phyloP scores from a whole-genome alignment of 2,329 filamentous ascomycete genomes.

The Alternaria angustiovoidea region DNA sequence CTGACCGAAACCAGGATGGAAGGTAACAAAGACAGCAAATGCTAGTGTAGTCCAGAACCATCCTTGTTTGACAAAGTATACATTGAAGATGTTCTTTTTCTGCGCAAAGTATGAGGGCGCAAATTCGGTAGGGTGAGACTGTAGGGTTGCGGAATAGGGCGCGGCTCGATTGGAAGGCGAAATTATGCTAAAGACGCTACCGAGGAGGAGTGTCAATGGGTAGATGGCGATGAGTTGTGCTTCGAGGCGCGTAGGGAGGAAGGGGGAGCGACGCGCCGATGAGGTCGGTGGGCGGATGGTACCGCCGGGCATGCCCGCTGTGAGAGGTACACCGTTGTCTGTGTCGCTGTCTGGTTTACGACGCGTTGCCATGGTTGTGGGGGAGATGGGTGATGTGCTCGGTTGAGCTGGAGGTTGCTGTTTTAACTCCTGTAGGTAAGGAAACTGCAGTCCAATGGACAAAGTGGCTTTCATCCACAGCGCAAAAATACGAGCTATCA shows the following conservation, averaged over 20 bases:
- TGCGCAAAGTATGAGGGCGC: conserved; percentile 89
- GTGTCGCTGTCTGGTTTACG: conserved; percentile 38
- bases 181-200: conserved; percentile 79
- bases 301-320: conserved; percentile 34
- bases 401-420: conserved; percentile 1
- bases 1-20: conserved; percentile 67
- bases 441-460: neutral
- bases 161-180: conserved; percentile 73
- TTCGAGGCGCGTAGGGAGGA: conserved; percentile 75
- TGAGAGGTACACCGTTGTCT: conserved; percentile 25
- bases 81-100: conserved; percentile 92
- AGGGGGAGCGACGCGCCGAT: conserved; percentile 59
- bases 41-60: conserved; percentile 90
- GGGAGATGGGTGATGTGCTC: neutral
- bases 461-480: neutral
- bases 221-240: conserved; percentile 72
- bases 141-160: conserved; percentile 68
- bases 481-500: neutral
- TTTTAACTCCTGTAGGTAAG: neutral
- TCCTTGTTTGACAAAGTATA: conserved; percentile 91
- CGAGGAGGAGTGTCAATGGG: conserved; percentile 79
- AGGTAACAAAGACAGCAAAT: conserved; percentile 73
- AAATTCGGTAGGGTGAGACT: conserved; percentile 67
- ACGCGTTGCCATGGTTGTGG: conserved; percentile 39
- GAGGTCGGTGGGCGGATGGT: conserved; percentile 36